Evolutionary conservation across 306 rosid species (phyloP), one percentile per base, ranked within the genome.

Genomic region (Comarum palustre): DNA sequence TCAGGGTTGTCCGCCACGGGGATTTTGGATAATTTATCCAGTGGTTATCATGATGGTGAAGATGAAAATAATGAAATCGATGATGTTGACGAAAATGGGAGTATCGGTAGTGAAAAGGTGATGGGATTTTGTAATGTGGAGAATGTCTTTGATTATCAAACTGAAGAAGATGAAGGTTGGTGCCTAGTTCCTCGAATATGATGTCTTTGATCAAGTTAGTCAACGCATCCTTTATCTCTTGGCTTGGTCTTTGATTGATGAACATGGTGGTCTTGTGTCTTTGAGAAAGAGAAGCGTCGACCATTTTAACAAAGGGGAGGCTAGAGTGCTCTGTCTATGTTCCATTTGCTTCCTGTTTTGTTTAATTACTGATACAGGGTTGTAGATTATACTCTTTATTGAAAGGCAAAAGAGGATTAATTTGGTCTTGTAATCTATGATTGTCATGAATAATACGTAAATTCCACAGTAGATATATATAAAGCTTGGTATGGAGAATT

Each of bases 141-240:
- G 1, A 78, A 68, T 1, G 75, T 59, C 73, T 14, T 77, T 71
- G 73, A 87, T 32, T 61, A 16, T 20, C 83, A 79, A 68, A 75
- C 55, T 46, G 87, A 83, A 71, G 87, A 68, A 45, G 87, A 84
- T 47, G 89, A 82, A 24, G 89, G 66, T 59, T 89, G 95, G 90
- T 82, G 73, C 57, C 46, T 85, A 34, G 90, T 91, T 66, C 84
- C 80, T 47, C 81, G 69, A 39, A 70, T 38, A 10, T 83, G 79
- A 85, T 65, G 54, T n/a, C n/a, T n/a, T 72, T 27, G 31, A 31
- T 61, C 66, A 31, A 60, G 63, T 54, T 19, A 25, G 19, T 60
- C 42, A 60, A 60, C 66, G 41, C 42, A 32, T 51, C 39, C 24
- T 38, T 59, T 19, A 19, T 46, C 60, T 68, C n/a, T 68, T 42